A percentile compares a stretch with the other conserved stretches of the same genome.
These are phyloP conservation scores for Drechslerella stenobrocha DNA, from an alignment of 2,329 filamentous ascomycete genomes.

Conservation along the genomic window DNA sequence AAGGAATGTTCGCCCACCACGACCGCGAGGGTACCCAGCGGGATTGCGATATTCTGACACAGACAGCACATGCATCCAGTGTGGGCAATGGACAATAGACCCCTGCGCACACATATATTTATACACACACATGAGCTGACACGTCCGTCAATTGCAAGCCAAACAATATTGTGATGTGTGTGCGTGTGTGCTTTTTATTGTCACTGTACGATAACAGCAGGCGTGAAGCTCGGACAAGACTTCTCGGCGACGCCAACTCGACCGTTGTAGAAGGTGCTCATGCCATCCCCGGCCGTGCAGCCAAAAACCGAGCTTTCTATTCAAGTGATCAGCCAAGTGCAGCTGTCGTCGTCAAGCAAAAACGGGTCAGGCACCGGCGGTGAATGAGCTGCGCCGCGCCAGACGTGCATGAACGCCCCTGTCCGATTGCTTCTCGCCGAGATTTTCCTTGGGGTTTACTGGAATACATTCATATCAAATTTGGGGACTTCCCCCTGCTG, in stretches of 20 bases:
- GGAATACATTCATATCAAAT: conserved; percentile 1
- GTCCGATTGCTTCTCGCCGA: conserved; percentile 38
- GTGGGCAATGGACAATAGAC: too few species aligned
- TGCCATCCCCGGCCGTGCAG: conserved; percentile 8
- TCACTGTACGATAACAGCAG: conserved; percentile 41
- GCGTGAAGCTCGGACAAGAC: conserved; percentile 41
- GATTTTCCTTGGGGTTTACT: conserved; percentile 22
- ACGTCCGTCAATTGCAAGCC: neutral
- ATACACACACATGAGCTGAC: too few species aligned
- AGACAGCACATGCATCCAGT: neutral
- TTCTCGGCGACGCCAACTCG: conserved; percentile 34
- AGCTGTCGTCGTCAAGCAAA: conserved; percentile 8
- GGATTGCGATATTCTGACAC: neutral
- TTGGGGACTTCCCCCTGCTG: neutral
- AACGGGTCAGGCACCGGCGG: conserved; percentile 43
- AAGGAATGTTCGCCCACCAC: neutral
- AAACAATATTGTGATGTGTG: neutral
- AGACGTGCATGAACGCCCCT: conserved; percentile 7
- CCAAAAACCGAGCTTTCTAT: conserved; percentile 36
- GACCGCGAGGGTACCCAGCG: neutral
- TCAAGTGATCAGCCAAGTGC: conserved; percentile 34
- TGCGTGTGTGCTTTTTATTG: conserved; percentile 5
- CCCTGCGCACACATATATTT: too few species aligned
- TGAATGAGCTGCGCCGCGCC: conserved; percentile 4
- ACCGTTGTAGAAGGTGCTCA: conserved; percentile 41